Base-by-base conservation (phyloP, 495 filamentous ascomycete genomes). In the Aspergillus carlsbadensis region DNA sequence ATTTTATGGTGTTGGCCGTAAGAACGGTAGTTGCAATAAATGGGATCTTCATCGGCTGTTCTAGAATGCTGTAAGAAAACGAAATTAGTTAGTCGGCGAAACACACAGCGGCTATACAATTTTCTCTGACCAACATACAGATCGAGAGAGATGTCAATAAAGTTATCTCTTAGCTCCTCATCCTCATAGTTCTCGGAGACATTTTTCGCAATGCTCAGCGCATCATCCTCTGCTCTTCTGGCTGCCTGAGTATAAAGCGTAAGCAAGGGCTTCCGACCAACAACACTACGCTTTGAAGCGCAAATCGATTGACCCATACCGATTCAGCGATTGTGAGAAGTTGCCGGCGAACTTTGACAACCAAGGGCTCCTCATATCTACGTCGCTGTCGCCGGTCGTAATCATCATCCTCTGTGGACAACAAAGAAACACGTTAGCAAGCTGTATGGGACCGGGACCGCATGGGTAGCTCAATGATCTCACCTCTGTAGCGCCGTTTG, bases 11-110 rank as follows among this genome's bases (percentile, higher is more conserved):
- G 72, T 97, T 94, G 54, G 84, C 77, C 41, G 89, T 81, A 45
- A 96, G 77, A 24, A 92, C 78, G 3, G 92, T 84, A 21, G 87
- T 88, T 24, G 91, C 92, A 49, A 94, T 79, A 68, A 96, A 97
- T 2, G 94, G 95, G 49, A 91, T 93, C 75, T 97, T 97, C 71
- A 99, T 86, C 0, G 95, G 93, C 71, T 99, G 94, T 72, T 99
- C 94, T 18, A 92, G 63, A 39, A 87, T 77, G 39, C 78, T 83
- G 35, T 11, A 15, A 36, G 33, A 6, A 35, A 33, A 26, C 10
- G 10, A 2, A 37, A 13, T 20, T 15, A 11, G 37, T 61, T 34
- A 61, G 59, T 35, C 34, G 26, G 14, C n/a, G 21, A 37, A 45
- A 21, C 36, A 26, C 11, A 40, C 36, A 18, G 8, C 10, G 36